Percentiles rank a stretch among this genome's conserved stretches.
phyloP scores from a whole-genome alignment of 495 filamentous ascomycete genomes.

The Chaetomium fimeti region DNA sequence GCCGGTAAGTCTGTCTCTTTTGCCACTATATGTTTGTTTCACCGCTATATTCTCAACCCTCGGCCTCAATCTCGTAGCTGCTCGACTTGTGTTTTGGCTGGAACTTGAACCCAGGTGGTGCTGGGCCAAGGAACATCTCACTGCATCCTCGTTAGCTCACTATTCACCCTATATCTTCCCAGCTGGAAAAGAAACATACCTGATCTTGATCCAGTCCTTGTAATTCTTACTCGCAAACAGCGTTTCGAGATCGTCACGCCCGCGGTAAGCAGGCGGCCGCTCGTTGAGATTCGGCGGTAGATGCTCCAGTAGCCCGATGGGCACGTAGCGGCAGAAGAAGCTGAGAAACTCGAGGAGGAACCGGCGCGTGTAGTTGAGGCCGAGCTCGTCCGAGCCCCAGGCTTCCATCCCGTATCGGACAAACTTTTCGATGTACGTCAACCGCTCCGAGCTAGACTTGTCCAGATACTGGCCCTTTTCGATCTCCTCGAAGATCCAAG shows the following conservation, averaged over 20 bases:
- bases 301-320: constrained; percentile 81
- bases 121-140: constrained; percentile 96
- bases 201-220: constrained; percentile 98
- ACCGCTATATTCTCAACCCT: constrained; percentile 43
- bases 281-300: constrained; percentile 85
- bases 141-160: constrained; percentile 42
- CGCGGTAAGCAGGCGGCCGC: constrained; percentile 76
- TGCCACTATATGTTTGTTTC: not conserved
- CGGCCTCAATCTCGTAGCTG: constrained; percentile 63
- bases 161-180: not conserved
- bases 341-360: constrained; percentile 95
- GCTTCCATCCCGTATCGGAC: constrained; percentile 84
- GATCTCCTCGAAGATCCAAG: constrained; percentile 98
- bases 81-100: constrained; percentile 98
- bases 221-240: constrained; percentile 85
- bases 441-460: constrained; percentile 83
- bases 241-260: constrained; percentile 87
- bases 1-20: not conserved
- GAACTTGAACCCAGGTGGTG: constrained; percentile 86
- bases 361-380: constrained; percentile 79
- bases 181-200: constrained; percentile 52
- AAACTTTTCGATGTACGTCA: constrained; percentile 84
- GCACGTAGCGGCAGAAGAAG: constrained; percentile 87
- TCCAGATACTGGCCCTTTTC: constrained; percentile 87
- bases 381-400: constrained; percentile 94